Evolutionary conservation across 2,329 filamentous ascomycete species (phyloP).

Genomic region (Alternaria burnsii): DNA sequence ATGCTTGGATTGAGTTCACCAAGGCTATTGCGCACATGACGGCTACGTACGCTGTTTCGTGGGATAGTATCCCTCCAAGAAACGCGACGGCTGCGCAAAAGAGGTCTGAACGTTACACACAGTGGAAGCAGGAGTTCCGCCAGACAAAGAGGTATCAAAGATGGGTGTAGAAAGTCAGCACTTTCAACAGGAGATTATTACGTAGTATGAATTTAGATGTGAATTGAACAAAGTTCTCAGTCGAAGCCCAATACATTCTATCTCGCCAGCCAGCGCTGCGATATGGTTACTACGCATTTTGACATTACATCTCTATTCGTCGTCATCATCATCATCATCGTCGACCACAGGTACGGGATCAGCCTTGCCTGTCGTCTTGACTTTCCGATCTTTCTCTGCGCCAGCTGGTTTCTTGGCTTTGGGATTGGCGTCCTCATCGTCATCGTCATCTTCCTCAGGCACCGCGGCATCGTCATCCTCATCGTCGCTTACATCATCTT

Average conservation of each 20-base stretch:
- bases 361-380: constrained; percentile 39
- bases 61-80: constrained; percentile 41
- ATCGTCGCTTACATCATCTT: constrained; percentile 28
- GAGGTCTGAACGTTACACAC: constrained; percentile 28
- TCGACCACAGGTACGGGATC: constrained; percentile 45
- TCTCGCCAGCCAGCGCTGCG: not conserved
- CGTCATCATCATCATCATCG: constrained; percentile 42
- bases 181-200: not conserved
- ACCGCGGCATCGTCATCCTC: constrained; percentile 14
- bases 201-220: not conserved
- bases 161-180: constrained; percentile 23
- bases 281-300: not conserved
- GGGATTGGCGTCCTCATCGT: constrained; percentile 45
- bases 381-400: constrained; percentile 46
- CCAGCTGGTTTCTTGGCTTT: constrained; percentile 49
- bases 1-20: constrained; percentile 60
- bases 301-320: constrained; percentile 23
- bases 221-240: not conserved
- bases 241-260: not conserved
- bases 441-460: constrained; percentile 42
- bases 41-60: constrained; percentile 47
- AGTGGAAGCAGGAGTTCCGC: constrained; percentile 28
- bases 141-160: constrained; percentile 25
- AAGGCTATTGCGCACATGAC: constrained; percentile 66
- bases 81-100: constrained; percentile 34